Evolutionary conservation across 345 rosid genomes (phyloP), one percentile per base, ranked within the genome.

Genomic region (Dipteronia sinensis): DNA sequence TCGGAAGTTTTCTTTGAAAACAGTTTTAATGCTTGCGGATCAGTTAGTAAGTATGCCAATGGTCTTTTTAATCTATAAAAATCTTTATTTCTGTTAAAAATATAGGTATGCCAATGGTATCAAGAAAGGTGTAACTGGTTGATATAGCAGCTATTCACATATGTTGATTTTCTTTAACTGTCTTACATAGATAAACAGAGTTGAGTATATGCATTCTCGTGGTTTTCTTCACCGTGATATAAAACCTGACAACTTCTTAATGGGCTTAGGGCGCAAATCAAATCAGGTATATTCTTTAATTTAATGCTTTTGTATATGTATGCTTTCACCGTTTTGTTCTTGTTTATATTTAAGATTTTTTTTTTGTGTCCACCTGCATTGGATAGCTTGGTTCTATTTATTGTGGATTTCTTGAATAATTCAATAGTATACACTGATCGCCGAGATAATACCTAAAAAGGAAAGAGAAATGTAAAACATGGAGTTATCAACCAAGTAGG

Each of bases 211-310:
- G 95, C 98, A 94, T 73, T 84, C 88, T 11, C 88, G 94, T 62
- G 97, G 98, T 23, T 93, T 94, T 79, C 93, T 93, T 75, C 97
- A 94, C 71, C 97, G 98, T 82, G 97, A 94, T 84, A 91, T 94
- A 65, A 94, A 94, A 87, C 97, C 97, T 10, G 97, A 93, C 76
- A 91, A 93, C 87, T 94, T 93, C 71, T 87, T 93, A 81, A 94
- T 93, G 98, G 94, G 98, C 77, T 81, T 94, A 22, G 97, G 98
- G 40, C 94, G 94, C 83, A 92, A 94, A 88, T 94, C 97, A 55
- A 94, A 94, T 88, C 98, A 92, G 91, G 99, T 92, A 77, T 11
- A 17, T 72, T 73, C 38, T 68, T 55, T 40, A 23, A 23, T 51
- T 53, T 77, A 12, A 6, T 27, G 55, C 16, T 46, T 64, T 69